phyloP scores from a whole-genome alignment of 2,329 filamentous ascomycete genomes.

The Sarocladium strictum region DNA sequence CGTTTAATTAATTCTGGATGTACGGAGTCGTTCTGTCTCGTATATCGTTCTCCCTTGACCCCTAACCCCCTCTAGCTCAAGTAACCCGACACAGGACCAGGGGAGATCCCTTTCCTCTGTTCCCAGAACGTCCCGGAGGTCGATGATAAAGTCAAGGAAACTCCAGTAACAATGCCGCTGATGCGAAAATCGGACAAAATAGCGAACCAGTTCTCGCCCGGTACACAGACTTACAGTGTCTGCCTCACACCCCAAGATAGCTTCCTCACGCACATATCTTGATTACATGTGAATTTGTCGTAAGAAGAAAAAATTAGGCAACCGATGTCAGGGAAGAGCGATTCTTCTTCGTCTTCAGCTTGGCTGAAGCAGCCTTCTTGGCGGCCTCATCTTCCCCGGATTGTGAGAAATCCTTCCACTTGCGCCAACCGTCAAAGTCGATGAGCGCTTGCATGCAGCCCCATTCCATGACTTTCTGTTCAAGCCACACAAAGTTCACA shows the following conservation, averaged over 20 bases:
- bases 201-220: not conserved
- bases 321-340: constrained; percentile 31
- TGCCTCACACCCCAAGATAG: not conserved
- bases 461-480: constrained; percentile 98
- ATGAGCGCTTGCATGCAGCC: constrained; percentile 99
- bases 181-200: not conserved
- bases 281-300: no score
- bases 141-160: constrained; percentile 3
- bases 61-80: not conserved
- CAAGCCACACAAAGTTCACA: constrained; percentile 95
- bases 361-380: constrained; percentile 31
- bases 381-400: constrained; percentile 37
- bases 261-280: not conserved
- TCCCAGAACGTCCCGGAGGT: not conserved
- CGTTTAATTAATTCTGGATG: not conserved
- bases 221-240: not conserved
- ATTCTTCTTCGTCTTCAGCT: constrained; percentile 39
- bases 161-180: constrained; percentile 6
- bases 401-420: constrained; percentile 81
- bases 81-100: not conserved
- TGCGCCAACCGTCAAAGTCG: constrained; percentile 95
- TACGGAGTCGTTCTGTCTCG: not conserved
- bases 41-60: not conserved
- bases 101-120: not conserved
- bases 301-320: no score